These are phyloP conservation scores for Pythium scleroteichum DNA, from an alignment of 352 stramenopile genomes.

Conservation along the genomic window DNA sequence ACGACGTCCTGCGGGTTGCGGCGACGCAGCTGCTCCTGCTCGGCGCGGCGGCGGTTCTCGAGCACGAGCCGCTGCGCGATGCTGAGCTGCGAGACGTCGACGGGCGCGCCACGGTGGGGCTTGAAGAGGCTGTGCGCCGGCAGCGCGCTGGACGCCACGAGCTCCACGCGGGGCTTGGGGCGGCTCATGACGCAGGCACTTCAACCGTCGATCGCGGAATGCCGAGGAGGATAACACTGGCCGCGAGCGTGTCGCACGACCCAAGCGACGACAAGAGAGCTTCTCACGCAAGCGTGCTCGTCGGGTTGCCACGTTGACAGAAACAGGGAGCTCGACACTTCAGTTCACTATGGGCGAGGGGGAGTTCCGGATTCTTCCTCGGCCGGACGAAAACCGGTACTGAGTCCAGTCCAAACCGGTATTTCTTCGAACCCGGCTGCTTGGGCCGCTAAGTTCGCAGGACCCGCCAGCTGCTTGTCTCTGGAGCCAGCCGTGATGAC, in stretches of 20 bases:
- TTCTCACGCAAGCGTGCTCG: slow-evolving; percentile 7
- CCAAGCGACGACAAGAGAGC: slow-evolving; percentile 16
- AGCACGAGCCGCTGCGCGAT: slow-evolving; percentile 83
- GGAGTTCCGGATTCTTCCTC: slow-evolving; percentile 22
- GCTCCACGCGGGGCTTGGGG: slow-evolving; percentile 52
- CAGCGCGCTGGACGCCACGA: slow-evolving; percentile 66
- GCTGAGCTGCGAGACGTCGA: slow-evolving; percentile 66
- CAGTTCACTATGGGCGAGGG: slow-evolving; percentile 12
- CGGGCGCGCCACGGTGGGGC: slow-evolving; percentile 47
- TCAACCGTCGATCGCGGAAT: slow-evolving; percentile 8
- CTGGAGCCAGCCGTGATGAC: slow-evolving; percentile 25
- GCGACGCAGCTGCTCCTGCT: slow-evolving; percentile 54
- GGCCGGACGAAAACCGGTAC: slow-evolving; percentile 21
- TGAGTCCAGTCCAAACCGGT: slow-evolving; percentile 12
- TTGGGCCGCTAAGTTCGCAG: slow-evolving; percentile 17
- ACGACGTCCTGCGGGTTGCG: slow-evolving; percentile 76
- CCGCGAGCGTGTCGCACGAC: slow-evolving; percentile 10
- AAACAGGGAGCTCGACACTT: slow-evolving; percentile 13
- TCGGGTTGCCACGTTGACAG: slow-evolving; percentile 21
- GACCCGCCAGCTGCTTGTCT: slow-evolving; percentile 15
- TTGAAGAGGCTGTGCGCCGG: slow-evolving; percentile 83
- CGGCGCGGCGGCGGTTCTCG: slow-evolving; percentile 79
- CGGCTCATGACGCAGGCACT: slow-evolving; percentile 14
- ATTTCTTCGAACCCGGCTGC: slow-evolving; percentile 12
- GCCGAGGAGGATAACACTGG: slow-evolving; percentile 1